These are phyloP conservation scores for Vachellia pachyceras DNA, from an alignment of 306 rosid species.

Conservation along the genomic window DNA sequence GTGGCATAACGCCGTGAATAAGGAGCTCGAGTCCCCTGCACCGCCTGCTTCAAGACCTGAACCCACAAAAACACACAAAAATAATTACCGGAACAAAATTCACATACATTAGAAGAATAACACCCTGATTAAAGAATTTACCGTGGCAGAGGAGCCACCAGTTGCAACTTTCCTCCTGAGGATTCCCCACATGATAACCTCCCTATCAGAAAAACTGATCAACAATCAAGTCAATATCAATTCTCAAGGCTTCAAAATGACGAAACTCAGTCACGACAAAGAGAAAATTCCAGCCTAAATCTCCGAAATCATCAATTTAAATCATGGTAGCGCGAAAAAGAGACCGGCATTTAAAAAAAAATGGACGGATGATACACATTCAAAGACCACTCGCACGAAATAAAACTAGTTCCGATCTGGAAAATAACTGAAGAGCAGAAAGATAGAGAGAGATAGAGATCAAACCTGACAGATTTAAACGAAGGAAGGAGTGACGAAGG, in stretches of 20 bases:
- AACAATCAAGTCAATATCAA: not conserved
- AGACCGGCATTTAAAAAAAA: too few relatives aligned
- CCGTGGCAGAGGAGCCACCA: slow-evolving; percentile 21
- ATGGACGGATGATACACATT: not conserved
- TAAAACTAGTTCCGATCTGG: not conserved
- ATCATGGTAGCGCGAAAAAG: not conserved
- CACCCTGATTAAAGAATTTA: not conserved
- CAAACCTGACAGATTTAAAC: not conserved
- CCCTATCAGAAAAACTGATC: not conserved
- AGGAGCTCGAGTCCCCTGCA: slow-evolving; percentile 25
- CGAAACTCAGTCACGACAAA: not conserved
- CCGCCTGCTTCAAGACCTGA: slow-evolving; percentile 36
- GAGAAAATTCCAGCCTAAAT: not conserved
- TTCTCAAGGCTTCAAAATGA: not conserved
- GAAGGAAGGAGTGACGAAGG: not conserved
- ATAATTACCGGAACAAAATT: not conserved
- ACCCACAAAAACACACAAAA: not conserved
- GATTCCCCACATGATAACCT: slow-evolving; percentile 34
- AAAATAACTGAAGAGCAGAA: not conserved
- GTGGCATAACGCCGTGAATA: slow-evolving; percentile 27
- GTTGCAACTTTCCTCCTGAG: slow-evolving; percentile 37
- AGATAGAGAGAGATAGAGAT: not conserved
- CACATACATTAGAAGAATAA: not conserved
- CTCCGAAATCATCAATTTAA: not conserved
- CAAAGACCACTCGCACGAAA: not conserved